Conservation (phyloP, 225 moss, liverwort and hornwort genomes). For the Thuidium tamariscinum region DNA sequence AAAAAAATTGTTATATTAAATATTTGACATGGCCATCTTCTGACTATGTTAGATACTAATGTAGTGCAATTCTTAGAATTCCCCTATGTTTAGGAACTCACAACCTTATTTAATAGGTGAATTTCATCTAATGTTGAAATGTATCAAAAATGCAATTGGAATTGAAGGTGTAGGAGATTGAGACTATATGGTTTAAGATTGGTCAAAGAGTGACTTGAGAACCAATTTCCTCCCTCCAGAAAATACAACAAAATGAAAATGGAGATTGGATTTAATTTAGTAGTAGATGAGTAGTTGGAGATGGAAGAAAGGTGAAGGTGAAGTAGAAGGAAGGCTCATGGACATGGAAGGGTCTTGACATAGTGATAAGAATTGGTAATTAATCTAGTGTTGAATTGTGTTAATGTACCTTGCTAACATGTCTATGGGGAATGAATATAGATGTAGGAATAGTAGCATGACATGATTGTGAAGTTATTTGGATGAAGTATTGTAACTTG, state of each 20-base stretch:
- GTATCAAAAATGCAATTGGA: fast-evolving
- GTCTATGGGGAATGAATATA: neutral
- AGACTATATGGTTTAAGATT: fast-evolving
- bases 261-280: fast-evolving
- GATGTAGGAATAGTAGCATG: neutral
- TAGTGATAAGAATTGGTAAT: fast-evolving
- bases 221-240: neutral
- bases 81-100: too few relatives aligned
- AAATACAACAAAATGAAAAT: neutral
- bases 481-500: fast-evolving
- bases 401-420: fast-evolving
- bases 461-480: neutral
- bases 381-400: neutral
- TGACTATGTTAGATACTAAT: too few relatives aligned
- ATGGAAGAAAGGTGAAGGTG: neutral
- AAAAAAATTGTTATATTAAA: too few relatives aligned
- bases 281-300: fast-evolving
- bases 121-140: too few relatives aligned
- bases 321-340: fast-evolving
- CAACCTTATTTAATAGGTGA: too few relatives aligned
- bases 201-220: fast-evolving
- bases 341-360: fast-evolving
- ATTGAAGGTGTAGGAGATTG: fast-evolving
- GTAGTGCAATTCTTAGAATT: too few relatives aligned
- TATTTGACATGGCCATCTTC: too few relatives aligned